These are phyloP conservation scores for Arthrobotrys musiformis DNA, from an alignment of 2,329 filamentous ascomycete species.

Conservation along the genomic window DNA sequence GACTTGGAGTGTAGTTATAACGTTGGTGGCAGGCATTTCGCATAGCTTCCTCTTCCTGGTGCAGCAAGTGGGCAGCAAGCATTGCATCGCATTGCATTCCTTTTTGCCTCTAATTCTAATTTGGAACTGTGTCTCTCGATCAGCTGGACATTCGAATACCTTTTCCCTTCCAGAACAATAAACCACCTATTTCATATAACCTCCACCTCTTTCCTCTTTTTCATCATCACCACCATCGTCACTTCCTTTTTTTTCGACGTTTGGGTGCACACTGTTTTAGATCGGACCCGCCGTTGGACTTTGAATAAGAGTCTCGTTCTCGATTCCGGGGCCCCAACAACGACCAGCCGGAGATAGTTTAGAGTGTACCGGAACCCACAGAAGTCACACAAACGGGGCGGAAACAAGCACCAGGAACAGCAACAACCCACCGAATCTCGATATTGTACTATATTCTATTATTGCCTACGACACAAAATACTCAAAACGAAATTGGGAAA, in stretches of 20 bases:
- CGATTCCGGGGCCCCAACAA: slow-evolving; percentile 1
- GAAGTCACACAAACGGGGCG: slow-evolving; percentile 7
- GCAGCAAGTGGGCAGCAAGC: too few relatives aligned
- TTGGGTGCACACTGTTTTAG: slow-evolving; percentile 1
- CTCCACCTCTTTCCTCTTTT: background rate
- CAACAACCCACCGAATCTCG: background rate
- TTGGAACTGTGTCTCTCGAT: background rate
- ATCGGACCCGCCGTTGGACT: background rate
- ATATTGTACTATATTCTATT: too few relatives aligned
- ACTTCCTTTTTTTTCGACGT: background rate
- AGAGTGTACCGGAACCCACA: too few relatives aligned
- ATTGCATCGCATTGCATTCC: slow-evolving; percentile 16
- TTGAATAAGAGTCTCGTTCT: background rate
- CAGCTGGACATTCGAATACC: background rate
- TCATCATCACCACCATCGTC: too few relatives aligned
- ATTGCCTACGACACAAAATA: background rate
- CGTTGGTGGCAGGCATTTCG: background rate
- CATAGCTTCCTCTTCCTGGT: slow-evolving; percentile 9
- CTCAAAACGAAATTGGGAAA: background rate
- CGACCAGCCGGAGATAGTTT: slow-evolving; percentile 16
- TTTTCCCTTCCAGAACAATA: background rate
- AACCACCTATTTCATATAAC: background rate
- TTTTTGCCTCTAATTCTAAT: too few relatives aligned
- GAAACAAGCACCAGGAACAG: background rate
- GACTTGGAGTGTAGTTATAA: too few relatives aligned